These are phyloP conservation scores for Kondoa subrosea DNA, from an alignment of 768 basidiomycete species.

Conservation along the genomic window DNA sequence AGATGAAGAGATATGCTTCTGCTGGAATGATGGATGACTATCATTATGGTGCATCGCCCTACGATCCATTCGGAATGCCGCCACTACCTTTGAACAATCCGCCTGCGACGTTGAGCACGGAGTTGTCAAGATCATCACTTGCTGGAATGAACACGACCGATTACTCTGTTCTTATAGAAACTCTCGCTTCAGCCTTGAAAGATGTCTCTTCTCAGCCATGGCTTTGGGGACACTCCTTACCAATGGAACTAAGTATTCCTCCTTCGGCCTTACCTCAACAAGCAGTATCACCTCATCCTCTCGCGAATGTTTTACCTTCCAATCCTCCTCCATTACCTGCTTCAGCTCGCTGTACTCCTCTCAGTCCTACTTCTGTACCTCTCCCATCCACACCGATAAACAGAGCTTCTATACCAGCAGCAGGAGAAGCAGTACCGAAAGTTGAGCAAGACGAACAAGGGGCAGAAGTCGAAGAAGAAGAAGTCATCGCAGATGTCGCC, in stretches of 20 bases:
- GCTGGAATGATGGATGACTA: not conserved
- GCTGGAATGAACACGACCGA: not conserved
- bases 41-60: not conserved
- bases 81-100: not conserved
- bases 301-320: too few species aligned
- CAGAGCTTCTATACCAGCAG: not conserved
- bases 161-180: not conserved
- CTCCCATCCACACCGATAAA: not conserved
- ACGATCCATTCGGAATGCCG: not conserved
- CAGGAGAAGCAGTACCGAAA: not conserved
- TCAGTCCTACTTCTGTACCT: not conserved
- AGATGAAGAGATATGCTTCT: not conserved
- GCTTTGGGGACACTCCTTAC: not conserved
- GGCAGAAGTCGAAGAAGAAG: not conserved
- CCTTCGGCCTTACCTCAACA: not conserved
- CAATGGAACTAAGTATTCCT: not conserved
- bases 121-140: not conserved
- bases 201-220: not conserved
- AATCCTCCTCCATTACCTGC: too few species aligned
- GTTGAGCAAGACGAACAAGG: too few species aligned
- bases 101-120: not conserved
- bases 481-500: not conserved
- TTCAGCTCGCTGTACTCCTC: too few species aligned
- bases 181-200: not conserved
- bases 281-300: not conserved